phyloP scores from a whole-genome alignment of 1,284 basidiomycete species.

The Tetrapyrgos nigripes region DNA sequence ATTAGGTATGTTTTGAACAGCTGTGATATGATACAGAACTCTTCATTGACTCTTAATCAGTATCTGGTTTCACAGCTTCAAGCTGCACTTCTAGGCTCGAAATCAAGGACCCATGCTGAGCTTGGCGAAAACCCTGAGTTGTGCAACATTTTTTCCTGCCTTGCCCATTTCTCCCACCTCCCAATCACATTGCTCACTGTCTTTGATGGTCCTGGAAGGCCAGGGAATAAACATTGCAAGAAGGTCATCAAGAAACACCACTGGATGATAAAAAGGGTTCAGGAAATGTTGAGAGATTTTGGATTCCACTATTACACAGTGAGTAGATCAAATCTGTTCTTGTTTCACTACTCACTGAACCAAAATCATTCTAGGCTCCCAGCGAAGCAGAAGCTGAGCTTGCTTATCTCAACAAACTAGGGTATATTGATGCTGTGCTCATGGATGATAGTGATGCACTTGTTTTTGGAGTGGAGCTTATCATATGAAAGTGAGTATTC shows the following conservation, averaged over 20 bases:
- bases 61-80: not conserved
- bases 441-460: conserved; percentile 25
- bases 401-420: conserved; percentile 11
- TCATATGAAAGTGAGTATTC: conserved; percentile 13
- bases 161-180: conserved; percentile 20
- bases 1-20: conserved; percentile 8
- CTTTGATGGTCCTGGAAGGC: conserved; percentile 32
- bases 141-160: conserved; percentile 23
- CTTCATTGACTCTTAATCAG: not conserved
- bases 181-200: conserved; percentile 28
- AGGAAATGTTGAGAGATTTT: conserved; percentile 27
- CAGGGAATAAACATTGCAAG: conserved; percentile 26
- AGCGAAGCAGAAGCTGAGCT: conserved; percentile 30
- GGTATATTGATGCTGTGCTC: conserved; percentile 21
- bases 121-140: conserved; percentile 30
- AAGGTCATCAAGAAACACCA: conserved; percentile 18
- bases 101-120: conserved; percentile 17
- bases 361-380: conserved; percentile 20
- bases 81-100: conserved; percentile 19
- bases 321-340: not conserved
- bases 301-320: conserved; percentile 29
- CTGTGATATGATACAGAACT: not conserved
- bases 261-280: conserved; percentile 22
- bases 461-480: conserved; percentile 20
- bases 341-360: not conserved